Evolutionary conservation across 2,329 filamentous ascomycete species (phyloP).

Genomic region (Penicillium sp.): DNA sequence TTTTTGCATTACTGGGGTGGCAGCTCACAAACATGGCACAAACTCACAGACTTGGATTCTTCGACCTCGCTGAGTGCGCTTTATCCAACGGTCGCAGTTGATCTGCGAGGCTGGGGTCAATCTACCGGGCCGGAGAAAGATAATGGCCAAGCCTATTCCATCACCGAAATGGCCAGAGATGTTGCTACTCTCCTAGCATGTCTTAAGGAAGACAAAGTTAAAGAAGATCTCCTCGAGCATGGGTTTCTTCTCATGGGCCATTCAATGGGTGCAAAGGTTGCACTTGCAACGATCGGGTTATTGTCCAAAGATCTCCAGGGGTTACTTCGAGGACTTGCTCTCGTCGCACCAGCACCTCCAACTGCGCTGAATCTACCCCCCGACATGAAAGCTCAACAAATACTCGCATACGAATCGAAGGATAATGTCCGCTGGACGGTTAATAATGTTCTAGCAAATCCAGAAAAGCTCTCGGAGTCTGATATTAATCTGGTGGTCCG

Average conservation of each 20-base stretch:
- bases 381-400: constrained; percentile 44
- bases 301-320: constrained; percentile 9
- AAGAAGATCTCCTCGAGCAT: constrained; percentile 31
- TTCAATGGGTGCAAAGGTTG: constrained; percentile 51
- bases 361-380: constrained; percentile 38
- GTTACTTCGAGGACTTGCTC: constrained; percentile 39
- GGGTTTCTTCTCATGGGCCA: constrained; percentile 45
- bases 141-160: constrained; percentile 35
- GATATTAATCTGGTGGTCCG: constrained; percentile 30
- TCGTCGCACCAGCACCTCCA: constrained; percentile 45
- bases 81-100: constrained; percentile 38
- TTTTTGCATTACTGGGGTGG: constrained; percentile 52
- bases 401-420: constrained; percentile 38
- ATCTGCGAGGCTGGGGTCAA: constrained; percentile 47
- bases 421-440: constrained; percentile 41
- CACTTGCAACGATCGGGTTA: constrained; percentile 27
- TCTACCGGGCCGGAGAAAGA: constrained; percentile 38
- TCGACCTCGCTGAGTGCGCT: constrained; percentile 21
- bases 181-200: constrained; percentile 18
- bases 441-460: constrained; percentile 41
- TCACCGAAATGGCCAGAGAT: constrained; percentile 30
- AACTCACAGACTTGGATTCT: constrained; percentile 31
- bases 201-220: constrained; percentile 24
- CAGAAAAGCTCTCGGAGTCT: constrained; percentile 16
- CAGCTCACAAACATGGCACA: constrained; percentile 43